Conservation (phyloP, 768 basidiomycete species). For the Multifurca ochricompacta region DNA sequence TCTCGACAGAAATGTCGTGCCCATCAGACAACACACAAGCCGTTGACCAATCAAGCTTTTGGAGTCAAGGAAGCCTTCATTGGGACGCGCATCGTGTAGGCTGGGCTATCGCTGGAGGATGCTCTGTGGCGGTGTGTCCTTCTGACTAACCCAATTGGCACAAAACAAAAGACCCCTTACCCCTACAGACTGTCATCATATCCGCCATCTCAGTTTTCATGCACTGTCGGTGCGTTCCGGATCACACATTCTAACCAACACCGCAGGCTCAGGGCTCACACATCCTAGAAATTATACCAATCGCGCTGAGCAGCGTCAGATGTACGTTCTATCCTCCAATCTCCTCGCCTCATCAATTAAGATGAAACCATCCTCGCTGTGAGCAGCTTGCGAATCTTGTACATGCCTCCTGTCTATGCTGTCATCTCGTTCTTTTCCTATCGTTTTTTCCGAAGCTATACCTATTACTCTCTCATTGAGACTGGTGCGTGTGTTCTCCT, state of each 20-base stretch:
- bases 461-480: slow-evolving; percentile 49
- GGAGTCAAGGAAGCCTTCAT: slow-evolving; percentile 43
- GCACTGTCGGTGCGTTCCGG: slow-evolving; percentile 54
- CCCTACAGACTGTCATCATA: slow-evolving; percentile 49
- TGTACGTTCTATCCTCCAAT: slow-evolving; percentile 37
- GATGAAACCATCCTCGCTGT: neutral
- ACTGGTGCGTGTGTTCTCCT: slow-evolving; percentile 32
- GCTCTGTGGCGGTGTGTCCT: slow-evolving; percentile 45
- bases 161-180: no score
- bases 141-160: no score
- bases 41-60: slow-evolving; percentile 57
- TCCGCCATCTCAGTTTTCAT: slow-evolving; percentile 46
- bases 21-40: slow-evolving; percentile 42
- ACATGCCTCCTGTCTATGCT: slow-evolving; percentile 79
- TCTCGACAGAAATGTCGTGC: slow-evolving; percentile 28
- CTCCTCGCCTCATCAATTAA: neutral
- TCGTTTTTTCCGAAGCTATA: slow-evolving; percentile 74
- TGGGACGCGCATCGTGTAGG: slow-evolving; percentile 64
- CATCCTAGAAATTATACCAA: slow-evolving; percentile 62
- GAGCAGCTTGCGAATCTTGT: slow-evolving; percentile 63
- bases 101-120: slow-evolving; percentile 64
- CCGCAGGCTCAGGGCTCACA: neutral
- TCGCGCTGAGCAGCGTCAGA: slow-evolving; percentile 68
- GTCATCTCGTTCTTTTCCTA: slow-evolving; percentile 83
- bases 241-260: neutral